Percentiles rank a stretch among this genome's conserved stretches.
Conservation (phyloP, 2,329 filamentous ascomycete species). For the Ascochyta viciae-villosae region DNA sequence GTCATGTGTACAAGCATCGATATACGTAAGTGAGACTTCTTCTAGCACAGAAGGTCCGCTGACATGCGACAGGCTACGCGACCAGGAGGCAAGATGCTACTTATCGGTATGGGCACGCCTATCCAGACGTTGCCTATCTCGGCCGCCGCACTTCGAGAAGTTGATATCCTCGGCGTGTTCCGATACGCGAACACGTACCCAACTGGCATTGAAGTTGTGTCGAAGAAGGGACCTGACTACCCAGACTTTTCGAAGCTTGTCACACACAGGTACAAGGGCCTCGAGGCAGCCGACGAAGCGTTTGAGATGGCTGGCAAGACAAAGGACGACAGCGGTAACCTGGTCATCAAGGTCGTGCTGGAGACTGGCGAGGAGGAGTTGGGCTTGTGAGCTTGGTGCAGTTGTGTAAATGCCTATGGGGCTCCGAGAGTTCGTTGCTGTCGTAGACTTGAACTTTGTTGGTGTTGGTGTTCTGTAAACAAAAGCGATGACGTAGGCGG, state of each 20-base stretch:
- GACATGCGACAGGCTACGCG: constrained; percentile 58
- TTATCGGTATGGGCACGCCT: constrained; percentile 81
- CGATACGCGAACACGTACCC: constrained; percentile 79
- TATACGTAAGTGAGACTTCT: constrained; percentile 61
- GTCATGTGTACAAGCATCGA: constrained; percentile 75
- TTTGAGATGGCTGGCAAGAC: constrained; percentile 76
- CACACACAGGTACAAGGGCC: constrained; percentile 74
- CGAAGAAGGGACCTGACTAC: constrained; percentile 55
- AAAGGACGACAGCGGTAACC: constrained; percentile 69
- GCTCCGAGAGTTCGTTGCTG: neutral
- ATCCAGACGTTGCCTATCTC: constrained; percentile 77
- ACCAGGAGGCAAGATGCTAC: constrained; percentile 74
- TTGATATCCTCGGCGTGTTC: constrained; percentile 81
- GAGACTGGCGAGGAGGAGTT: constrained; percentile 48
- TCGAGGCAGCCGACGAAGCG: constrained; percentile 67
- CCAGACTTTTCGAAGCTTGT: constrained; percentile 74
- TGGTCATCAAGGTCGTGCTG: constrained; percentile 75
- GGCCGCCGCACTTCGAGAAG: constrained; percentile 74
- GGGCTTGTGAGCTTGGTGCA: constrained; percentile 20
- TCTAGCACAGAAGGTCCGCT: neutral
- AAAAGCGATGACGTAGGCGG: constrained; percentile 15
- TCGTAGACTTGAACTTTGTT: neutral
- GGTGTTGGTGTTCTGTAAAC: constrained; percentile 4
- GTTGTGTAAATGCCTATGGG: neutral
- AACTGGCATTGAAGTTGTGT: constrained; percentile 70